A percentile compares a stretch with the other conserved stretches of the same genome.
Evolutionary conservation across 2,329 filamentous ascomycete species (phyloP).

Genomic region (Sporothrix globosa): DNA sequence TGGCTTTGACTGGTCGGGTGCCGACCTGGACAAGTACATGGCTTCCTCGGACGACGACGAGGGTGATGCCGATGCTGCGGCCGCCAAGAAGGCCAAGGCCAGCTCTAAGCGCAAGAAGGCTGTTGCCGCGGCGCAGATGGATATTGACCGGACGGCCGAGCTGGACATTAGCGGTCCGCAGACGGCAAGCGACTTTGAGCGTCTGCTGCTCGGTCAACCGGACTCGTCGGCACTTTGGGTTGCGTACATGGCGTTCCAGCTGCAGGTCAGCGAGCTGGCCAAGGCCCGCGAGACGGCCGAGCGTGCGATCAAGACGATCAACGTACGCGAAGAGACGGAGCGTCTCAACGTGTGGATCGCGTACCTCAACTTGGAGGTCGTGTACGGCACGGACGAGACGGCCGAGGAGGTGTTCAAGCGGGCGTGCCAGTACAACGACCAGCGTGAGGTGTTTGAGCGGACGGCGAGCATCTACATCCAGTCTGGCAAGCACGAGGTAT

Average conservation of each 20-base stretch:
- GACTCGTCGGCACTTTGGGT: constrained; percentile 96
- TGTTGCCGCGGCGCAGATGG: constrained; percentile 73
- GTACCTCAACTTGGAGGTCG: constrained; percentile 89
- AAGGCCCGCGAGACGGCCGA: constrained; percentile 89
- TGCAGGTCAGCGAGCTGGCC: constrained; percentile 84
- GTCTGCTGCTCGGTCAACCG: constrained; percentile 85
- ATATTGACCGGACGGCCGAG: constrained; percentile 88
- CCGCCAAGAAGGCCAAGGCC: constrained; percentile 45
- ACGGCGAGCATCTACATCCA: constrained; percentile 95
- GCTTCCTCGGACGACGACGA: constrained; percentile 52
- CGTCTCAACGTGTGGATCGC: constrained; percentile 96
- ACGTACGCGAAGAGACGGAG: constrained; percentile 85
- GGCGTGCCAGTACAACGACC: constrained; percentile 91
- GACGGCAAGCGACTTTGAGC: constrained; percentile 88
- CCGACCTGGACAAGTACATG: constrained; percentile 60
- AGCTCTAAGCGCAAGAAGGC: constrained; percentile 71
- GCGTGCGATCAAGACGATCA: constrained; percentile 87
- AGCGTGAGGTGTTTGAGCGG: constrained; percentile 84
- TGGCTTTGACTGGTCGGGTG: constrained; percentile 87
- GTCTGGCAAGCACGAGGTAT: constrained; percentile 80
- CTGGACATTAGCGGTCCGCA: constrained; percentile 87
- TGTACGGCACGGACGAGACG: constrained; percentile 80
- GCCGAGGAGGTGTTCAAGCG: constrained; percentile 87
- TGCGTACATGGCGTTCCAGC: constrained; percentile 97
- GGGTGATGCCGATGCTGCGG: constrained; percentile 33